Evolutionary conservation across 495 filamentous ascomycete species (phyloP).

Genomic region (Talaromyces proteolyticus): DNA sequence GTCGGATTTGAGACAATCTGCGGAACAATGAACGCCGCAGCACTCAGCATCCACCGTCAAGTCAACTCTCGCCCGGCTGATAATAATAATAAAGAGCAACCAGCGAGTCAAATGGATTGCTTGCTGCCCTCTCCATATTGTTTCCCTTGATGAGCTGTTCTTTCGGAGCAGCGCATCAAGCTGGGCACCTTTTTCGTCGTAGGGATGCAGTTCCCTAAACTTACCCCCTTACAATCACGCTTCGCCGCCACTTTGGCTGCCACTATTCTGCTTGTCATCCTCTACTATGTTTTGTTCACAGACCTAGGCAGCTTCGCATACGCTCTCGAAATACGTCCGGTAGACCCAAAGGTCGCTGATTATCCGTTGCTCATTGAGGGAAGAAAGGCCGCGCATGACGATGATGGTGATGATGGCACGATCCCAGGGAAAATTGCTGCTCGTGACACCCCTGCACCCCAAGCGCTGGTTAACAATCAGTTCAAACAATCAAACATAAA

Average conservation of each 20-base stretch:
- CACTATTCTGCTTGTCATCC: constrained; percentile 44
- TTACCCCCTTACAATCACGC: constrained; percentile 62
- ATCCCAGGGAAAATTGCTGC: constrained; percentile 54
- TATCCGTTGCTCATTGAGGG: constrained; percentile 14
- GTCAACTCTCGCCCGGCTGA: background rate
- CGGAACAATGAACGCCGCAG: no score
- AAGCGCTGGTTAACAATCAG: constrained; percentile 58
- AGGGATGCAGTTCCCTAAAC: constrained; percentile 50
- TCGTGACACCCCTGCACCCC: constrained; percentile 42
- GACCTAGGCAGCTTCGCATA: constrained; percentile 48
- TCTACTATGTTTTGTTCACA: constrained; percentile 48
- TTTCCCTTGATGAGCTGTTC: background rate
- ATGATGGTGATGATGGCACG: constrained; percentile 21
- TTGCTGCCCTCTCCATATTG: background rate
- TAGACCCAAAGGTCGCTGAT: background rate
- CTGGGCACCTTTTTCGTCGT: no score
- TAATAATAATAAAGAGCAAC: background rate
- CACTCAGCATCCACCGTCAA: background rate
- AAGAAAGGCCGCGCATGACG: constrained; percentile 21
- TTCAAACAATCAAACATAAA: constrained; percentile 46
- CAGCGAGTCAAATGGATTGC: background rate
- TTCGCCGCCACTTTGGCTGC: constrained; percentile 58
- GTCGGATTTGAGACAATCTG: no score
- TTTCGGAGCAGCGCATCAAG: background rate
- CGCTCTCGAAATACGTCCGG: constrained; percentile 42